Conservation (phyloP, 2,329 filamentous ascomycete species). For the Ilyonectria sp. region DNA sequence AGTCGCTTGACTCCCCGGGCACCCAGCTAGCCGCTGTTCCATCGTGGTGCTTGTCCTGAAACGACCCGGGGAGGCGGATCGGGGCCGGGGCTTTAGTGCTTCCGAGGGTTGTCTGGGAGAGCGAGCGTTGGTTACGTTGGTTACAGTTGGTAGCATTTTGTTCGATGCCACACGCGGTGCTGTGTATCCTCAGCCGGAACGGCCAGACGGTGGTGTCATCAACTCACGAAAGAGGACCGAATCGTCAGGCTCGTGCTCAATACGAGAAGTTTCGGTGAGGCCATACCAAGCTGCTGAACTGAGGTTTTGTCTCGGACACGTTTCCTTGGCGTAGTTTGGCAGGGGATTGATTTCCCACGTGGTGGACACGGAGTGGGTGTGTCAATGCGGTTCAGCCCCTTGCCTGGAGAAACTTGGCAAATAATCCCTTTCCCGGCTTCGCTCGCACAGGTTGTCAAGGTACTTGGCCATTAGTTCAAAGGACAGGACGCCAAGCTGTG, state of each 20-base stretch:
- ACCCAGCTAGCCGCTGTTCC: conserved; percentile 12
- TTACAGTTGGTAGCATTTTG: background rate
- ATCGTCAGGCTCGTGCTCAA: background rate
- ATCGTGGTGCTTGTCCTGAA: conserved; percentile 23
- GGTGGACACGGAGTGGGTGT: background rate
- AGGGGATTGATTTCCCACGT: conserved; percentile 26
- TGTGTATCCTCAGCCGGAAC: background rate
- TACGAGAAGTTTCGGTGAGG: background rate
- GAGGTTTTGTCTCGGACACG: background rate
- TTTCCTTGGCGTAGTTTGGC: conserved; percentile 3
- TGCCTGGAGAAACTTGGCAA: background rate
- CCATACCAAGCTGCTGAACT: background rate
- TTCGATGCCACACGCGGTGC: background rate
- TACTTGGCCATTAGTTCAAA: background rate
- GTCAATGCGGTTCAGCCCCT: background rate
- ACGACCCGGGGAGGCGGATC: conserved; percentile 25
- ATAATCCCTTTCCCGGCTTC: background rate
- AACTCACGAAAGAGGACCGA: background rate
- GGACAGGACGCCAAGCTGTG: background rate
- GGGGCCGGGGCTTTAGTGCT: conserved; percentile 6
- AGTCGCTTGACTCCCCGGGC: background rate
- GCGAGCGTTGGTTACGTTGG: background rate
- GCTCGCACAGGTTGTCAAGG: background rate
- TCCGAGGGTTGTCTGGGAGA: background rate
- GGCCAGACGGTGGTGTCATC: background rate